Evolutionary conservation across 2,329 filamentous ascomycete genomes (phyloP), one percentile per base, ranked within the genome.

Genomic region (Sclerotinia sclerotiorum): DNA sequence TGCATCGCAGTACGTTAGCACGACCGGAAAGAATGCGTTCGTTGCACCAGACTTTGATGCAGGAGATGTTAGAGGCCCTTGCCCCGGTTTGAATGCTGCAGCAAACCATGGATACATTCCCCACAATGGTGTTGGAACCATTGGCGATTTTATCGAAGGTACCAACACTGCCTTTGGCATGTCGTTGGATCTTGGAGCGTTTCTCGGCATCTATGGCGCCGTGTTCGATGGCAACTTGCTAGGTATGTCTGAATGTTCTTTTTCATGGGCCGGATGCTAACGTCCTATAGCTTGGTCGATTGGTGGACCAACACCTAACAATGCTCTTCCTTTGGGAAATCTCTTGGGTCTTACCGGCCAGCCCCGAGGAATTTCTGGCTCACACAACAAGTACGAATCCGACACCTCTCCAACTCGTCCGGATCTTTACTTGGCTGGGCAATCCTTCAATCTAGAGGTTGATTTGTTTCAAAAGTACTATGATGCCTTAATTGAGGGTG

Each of bases 381-480:
- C 81, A 4, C 84, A 86, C 74, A 84, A 84, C 73, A 80, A 81
- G 66, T 82, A 85, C 72, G 84, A 86, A 76, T 77, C 80, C 1
- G 84, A 85, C 74, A 81, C 81, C 0, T 85, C 82, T 58, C 78
- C 79, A 64, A 85, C 83, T 0, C 81, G 84, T 2, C 80, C 82
- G 57, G 84, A 86, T 60, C 75, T 86, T 0, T 77, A 73, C 67
- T 7, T 65, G 7, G 63, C 39, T 2, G 52, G 63, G 6, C 39
- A 65, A 35, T 58, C 51, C 63, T 58, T 24, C 27, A n/a, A 65
- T 39, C 5, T 65, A 24, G 51, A 65, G 27, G 39, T 65, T 21
- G 39, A n/a, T 27, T 51, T 58, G 5, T 65, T 65, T 35, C 51
- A 65, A 52, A 44, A 65, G n/a, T 65, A 65, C 51, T 58, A 57